Evolutionary conservation across 2,329 filamentous ascomycete species (phyloP), one percentile per base, ranked within the genome.

Genomic region (Cryphonectria carpinicola): DNA sequence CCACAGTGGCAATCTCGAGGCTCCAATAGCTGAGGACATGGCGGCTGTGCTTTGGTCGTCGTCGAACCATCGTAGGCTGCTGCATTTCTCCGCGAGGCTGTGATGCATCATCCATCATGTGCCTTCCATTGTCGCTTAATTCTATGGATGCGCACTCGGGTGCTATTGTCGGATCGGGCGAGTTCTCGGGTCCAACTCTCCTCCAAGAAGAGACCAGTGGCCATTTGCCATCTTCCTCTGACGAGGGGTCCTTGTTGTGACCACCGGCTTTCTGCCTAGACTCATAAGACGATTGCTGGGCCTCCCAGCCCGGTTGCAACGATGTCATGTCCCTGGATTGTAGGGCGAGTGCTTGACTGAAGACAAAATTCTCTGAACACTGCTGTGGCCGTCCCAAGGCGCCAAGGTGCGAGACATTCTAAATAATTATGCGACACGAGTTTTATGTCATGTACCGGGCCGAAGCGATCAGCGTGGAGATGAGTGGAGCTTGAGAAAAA

Each of bases 1-100:
- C 8, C 11, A 72, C 61, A 17, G 71, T 71, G 19, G 68, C 2
- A 5, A 72, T 71, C 46, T 72, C 71, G 17, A 70, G 66, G 35
- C 19, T 22, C 71, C 71, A 72, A 22, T 68, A 70, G 7, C 25
- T 46, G 4, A 72, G 62, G 32, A 72, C 58, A 6, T 67, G 66
- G 25, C 63, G 61, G 35, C 56, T 61, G 60, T 72, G 71, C 41
- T 43, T 70, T n/a, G 54, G 61, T 43, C 46, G 19, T 37, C n/a
- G 54, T 49, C 17, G 35, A 17, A 8, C 5, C 61, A 54, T 6
- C 19, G 68, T 11, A 22, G 63, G 61, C 25, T 60, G 22, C 5
- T 52, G 22, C 10, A 32, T 41, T 35, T 35, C 58, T 56, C 41
- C 14, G 41, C 25, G 56, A 35, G 63, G 41, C 65, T n/a, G 1